Percentiles rank a stretch among this genome's conserved stretches.
These are phyloP conservation scores for Beauveria pseudobassiana DNA, from an alignment of 2,329 filamentous ascomycete genomes.

Conservation along the genomic window DNA sequence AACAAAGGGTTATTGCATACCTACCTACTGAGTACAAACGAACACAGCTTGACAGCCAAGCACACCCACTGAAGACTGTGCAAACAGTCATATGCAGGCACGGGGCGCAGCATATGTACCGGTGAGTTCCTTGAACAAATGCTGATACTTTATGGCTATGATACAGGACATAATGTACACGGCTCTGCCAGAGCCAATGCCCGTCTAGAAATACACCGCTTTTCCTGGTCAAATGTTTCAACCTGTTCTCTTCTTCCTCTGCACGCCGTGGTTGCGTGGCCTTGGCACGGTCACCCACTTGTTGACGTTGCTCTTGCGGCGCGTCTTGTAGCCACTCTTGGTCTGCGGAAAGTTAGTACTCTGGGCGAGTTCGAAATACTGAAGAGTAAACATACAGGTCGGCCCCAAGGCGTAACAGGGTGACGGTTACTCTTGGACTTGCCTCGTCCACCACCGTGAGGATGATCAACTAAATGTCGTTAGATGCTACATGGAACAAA, in stretches of 20 bases:
- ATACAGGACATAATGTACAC: constrained; percentile 12
- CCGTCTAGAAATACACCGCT: constrained; percentile 6
- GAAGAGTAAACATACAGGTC: constrained; percentile 59
- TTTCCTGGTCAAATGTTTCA: not conserved
- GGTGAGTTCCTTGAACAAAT: not conserved
- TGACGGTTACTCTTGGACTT: constrained; percentile 98
- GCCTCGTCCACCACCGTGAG: constrained; percentile 96
- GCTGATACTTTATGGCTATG: constrained; percentile 7
- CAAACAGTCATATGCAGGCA: not conserved
- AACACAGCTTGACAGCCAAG: not conserved
- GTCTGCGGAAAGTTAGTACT: constrained; percentile 39
- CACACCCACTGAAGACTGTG: no score
- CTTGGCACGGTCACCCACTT: constrained; percentile 82
- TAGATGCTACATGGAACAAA: not conserved
- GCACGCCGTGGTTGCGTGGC: constrained; percentile 84
- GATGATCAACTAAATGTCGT: constrained; percentile 65
- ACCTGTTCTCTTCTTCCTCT: constrained; percentile 52
- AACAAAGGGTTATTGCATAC: not conserved
- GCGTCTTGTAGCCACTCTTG: constrained; percentile 88
- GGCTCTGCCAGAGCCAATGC: constrained; percentile 8
- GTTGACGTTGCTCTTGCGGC: constrained; percentile 82
- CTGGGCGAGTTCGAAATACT: not conserved
- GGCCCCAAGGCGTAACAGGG: constrained; percentile 94
- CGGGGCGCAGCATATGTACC: not conserved
- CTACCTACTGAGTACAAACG: no score